These are phyloP conservation scores for Fusarium verticillioides DNA, from an alignment of 2,329 filamentous ascomycete genomes.

Conservation along the genomic window DNA sequence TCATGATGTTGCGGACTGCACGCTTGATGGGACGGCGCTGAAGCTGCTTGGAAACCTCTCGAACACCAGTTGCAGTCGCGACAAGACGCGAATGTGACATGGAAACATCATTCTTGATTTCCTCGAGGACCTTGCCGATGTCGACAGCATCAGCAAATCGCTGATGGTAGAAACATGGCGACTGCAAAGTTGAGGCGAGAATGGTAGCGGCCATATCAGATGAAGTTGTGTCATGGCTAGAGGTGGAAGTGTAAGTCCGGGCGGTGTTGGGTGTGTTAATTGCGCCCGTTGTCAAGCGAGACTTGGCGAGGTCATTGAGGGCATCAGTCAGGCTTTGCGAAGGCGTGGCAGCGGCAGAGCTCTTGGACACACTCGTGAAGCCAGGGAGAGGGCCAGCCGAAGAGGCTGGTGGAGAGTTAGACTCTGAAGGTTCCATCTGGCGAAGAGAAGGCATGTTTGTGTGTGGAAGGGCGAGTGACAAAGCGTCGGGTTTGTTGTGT, in stretches of 20 bases:
- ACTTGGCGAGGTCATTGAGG: constrained; percentile 63
- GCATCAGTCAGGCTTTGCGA: constrained; percentile 73
- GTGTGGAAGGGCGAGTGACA: constrained; percentile 59
- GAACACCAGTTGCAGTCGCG: constrained; percentile 93
- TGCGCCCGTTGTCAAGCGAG: constrained; percentile 47
- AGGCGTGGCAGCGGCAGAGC: constrained; percentile 54
- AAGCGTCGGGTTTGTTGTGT: constrained; percentile 70
- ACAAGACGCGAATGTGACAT: constrained; percentile 94
- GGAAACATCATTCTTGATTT: constrained; percentile 88
- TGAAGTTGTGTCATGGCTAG: constrained; percentile 23
- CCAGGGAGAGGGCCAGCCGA: constrained; percentile 12
- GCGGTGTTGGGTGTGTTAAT: constrained; percentile 40
- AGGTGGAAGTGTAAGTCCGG: constrained; percentile 22
- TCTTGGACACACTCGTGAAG: constrained; percentile 11
- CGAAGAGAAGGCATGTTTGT: constrained; percentile 65
- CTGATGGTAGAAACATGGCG: constrained; percentile 97
- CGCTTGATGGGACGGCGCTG: constrained; percentile 92
- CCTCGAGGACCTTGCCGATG: constrained; percentile 92
- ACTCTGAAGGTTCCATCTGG: constrained; percentile 49
- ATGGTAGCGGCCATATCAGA: constrained; percentile 28
- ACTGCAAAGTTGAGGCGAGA: constrained; percentile 70
- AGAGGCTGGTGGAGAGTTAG: constrained; percentile 31
- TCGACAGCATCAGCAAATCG: constrained; percentile 96
- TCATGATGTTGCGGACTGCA: constrained; percentile 95
- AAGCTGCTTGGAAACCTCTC: constrained; percentile 95